Evolutionary conservation across 345 rosid genomes (phyloP).

Genomic region (Brassica rapa): DNA sequence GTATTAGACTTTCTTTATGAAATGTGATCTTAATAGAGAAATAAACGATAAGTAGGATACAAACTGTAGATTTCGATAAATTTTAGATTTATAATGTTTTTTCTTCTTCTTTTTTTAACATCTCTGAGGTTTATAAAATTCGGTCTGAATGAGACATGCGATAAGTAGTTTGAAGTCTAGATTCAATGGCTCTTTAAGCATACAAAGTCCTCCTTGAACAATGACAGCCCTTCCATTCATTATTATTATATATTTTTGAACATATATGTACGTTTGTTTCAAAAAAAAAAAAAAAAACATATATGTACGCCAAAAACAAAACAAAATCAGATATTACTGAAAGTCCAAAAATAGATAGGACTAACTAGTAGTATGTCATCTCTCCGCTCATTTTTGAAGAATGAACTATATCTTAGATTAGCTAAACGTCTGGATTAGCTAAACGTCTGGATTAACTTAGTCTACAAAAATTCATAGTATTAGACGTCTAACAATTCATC

Average conservation of each 20-base stretch:
- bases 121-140: conserved; percentile 15
- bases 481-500: background rate
- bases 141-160: conserved; percentile 25
- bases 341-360: conserved; percentile 15
- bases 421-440: too few relatives aligned
- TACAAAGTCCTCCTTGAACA: conserved; percentile 37
- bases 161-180: conserved; percentile 37
- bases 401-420: background rate
- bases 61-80: background rate
- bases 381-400: background rate
- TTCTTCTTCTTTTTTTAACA: background rate
- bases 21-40: background rate
- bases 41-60: background rate
- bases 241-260: background rate
- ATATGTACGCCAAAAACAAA: background rate
- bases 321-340: background rate
- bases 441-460: too few relatives aligned
- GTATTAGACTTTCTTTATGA: background rate
- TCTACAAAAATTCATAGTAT: background rate
- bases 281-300: background rate
- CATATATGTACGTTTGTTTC: background rate
- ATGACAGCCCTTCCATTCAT: conserved; percentile 26
- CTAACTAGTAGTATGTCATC: background rate
- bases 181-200: conserved; percentile 33
- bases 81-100: background rate